phyloP scores from a whole-genome alignment of 2,329 filamentous ascomycete species.

The Pseudogymnoascus destructans region DNA sequence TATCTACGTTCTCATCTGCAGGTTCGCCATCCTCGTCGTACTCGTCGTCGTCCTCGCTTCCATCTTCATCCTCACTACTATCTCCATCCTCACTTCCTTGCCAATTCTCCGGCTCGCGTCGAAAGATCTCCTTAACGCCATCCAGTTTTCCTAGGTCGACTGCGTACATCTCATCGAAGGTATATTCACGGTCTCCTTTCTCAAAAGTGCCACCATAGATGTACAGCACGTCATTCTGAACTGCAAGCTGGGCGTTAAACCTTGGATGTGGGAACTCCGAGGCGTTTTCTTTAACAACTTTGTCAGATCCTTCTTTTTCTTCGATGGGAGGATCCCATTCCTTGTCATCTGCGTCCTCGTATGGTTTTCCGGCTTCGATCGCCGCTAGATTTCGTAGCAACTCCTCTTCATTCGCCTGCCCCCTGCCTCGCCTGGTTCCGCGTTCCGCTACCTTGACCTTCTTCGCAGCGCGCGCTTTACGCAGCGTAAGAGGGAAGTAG shows the following conservation, averaged over 20 bases:
- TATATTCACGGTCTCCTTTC: slow-evolving; percentile 87
- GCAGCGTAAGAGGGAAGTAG: slow-evolving; percentile 72
- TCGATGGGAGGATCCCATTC: slow-evolving; percentile 37
- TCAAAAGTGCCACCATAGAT: slow-evolving; percentile 94
- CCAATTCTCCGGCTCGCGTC: slow-evolving; percentile 76
- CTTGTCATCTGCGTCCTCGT: slow-evolving; percentile 40
- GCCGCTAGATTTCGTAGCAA: slow-evolving; percentile 75
- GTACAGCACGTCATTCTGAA: slow-evolving; percentile 85
- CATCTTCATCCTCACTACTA: slow-evolving; percentile 41
- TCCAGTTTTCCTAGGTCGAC: slow-evolving; percentile 92
- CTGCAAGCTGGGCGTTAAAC: slow-evolving; percentile 82
- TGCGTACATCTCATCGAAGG: slow-evolving; percentile 88
- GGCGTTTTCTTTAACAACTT: slow-evolving; percentile 47
- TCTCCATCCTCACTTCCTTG: slow-evolving; percentile 53
- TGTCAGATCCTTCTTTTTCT: slow-evolving; percentile 40
- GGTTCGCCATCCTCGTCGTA: slow-evolving; percentile 37
- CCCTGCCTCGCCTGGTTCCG: slow-evolving; percentile 54
- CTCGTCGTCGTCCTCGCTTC: slow-evolving; percentile 36
- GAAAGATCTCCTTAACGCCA: slow-evolving; percentile 85
- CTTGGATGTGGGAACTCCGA: slow-evolving; percentile 80
- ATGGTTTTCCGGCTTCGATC: slow-evolving; percentile 59
- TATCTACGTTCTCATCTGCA: slow-evolving; percentile 35
- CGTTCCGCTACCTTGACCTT: slow-evolving; percentile 44
- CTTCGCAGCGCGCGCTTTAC: slow-evolving; percentile 57
- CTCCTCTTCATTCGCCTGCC: slow-evolving; percentile 84